Evolutionary conservation across 2,329 filamentous ascomycete species (phyloP).

Genomic region (Stagonosporopsis chrysanthemi): DNA sequence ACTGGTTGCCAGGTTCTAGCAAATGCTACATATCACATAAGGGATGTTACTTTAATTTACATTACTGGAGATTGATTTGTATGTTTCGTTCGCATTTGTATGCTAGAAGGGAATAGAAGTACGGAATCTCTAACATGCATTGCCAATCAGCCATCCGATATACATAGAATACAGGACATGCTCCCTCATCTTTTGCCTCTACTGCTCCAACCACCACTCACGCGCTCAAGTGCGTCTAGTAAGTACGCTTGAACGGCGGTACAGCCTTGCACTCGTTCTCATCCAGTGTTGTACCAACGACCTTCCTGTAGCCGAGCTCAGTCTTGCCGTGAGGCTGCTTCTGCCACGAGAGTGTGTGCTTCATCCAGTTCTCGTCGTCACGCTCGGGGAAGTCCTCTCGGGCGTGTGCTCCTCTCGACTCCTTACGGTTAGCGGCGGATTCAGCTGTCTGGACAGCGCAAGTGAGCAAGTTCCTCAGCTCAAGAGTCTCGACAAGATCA

Average conservation of each 20-base stretch:
- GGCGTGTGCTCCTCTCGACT: slow-evolving; percentile 95
- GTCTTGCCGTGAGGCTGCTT: slow-evolving; percentile 88
- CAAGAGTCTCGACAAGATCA: slow-evolving; percentile 93
- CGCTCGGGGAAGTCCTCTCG: slow-evolving; percentile 96
- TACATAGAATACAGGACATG: slow-evolving; percentile 47
- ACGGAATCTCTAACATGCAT: slow-evolving; percentile 17
- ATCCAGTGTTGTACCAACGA: slow-evolving; percentile 84
- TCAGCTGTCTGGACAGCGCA: slow-evolving; percentile 96
- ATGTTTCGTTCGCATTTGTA: slow-evolving; percentile 15
- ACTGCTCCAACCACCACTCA: not conserved
- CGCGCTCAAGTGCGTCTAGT: slow-evolving; percentile 61
- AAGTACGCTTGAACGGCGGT: slow-evolving; percentile 94
- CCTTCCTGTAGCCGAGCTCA: slow-evolving; percentile 84
- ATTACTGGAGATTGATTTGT: not conserved
- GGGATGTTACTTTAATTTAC: too few species aligned
- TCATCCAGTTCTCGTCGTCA: slow-evolving; percentile 98
- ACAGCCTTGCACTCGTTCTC: slow-evolving; percentile 96
- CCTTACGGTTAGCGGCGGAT: slow-evolving; percentile 91
- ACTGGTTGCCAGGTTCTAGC: too few species aligned
- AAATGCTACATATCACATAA: too few species aligned
- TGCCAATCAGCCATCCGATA: slow-evolving; percentile 35
- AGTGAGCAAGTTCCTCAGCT: slow-evolving; percentile 92
- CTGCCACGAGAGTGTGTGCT: slow-evolving; percentile 97
- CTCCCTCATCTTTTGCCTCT: slow-evolving; percentile 7
- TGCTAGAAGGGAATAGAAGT: slow-evolving; percentile 5